Conservation (phyloP, 2,329 filamentous ascomycete genomes). For the Aspergillus oerlinghausenensis region DNA sequence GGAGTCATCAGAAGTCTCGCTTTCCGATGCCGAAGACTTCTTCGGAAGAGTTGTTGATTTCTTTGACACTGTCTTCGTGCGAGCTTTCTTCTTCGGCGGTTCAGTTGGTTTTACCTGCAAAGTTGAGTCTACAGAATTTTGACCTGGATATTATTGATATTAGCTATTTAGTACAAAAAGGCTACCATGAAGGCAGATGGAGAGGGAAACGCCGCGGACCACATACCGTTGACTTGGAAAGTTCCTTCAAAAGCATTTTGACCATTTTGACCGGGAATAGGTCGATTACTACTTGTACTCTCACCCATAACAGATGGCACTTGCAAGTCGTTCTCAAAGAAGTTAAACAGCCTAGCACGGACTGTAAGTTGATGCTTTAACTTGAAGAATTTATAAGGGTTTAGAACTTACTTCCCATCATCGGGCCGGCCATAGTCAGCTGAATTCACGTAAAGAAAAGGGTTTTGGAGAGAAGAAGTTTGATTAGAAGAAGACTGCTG, state of each 20-base stretch:
- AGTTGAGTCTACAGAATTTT: conserved; percentile 6
- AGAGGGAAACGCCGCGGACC: background rate
- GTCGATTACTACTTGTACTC: background rate
- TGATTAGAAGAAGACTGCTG: conserved; percentile 21
- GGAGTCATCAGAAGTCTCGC: conserved; percentile 48
- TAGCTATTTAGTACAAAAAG: background rate
- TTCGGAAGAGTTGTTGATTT: conserved; percentile 19
- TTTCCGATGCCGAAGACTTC: conserved; percentile 43
- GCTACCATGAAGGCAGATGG: background rate
- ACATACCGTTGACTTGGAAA: background rate
- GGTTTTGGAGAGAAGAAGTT: conserved; percentile 20
- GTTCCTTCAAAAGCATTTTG: background rate
- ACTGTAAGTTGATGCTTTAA: background rate
- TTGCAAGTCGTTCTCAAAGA: conserved; percentile 3
- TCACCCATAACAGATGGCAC: background rate
- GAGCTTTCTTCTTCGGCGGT: conserved; percentile 17
- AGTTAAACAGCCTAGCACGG: background rate
- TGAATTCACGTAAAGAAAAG: conserved; percentile 25
- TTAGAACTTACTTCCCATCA: conserved; percentile 23
- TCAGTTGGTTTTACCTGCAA: conserved; percentile 12
- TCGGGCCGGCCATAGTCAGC: conserved; percentile 23
- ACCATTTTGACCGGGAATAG: background rate
- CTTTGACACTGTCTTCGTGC: conserved; percentile 20
- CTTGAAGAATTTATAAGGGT: background rate
- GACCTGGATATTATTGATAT: conserved; percentile 4